A percentile compares a stretch with the other conserved stretches of the same genome.
These are phyloP conservation scores for Pueraria montana DNA, from an alignment of 306 rosid species.

Conservation along the genomic window DNA sequence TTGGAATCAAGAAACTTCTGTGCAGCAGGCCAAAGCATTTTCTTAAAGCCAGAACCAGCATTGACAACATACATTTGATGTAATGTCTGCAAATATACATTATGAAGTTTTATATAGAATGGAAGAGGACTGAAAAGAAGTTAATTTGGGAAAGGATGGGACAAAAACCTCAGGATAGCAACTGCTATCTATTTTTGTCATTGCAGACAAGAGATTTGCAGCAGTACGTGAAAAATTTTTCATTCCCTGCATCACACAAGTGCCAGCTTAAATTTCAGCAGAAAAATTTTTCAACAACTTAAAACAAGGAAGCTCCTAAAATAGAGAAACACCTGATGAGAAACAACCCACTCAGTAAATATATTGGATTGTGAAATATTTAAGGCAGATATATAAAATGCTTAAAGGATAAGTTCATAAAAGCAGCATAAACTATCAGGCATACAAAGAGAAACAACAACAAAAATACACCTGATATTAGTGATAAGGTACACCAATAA, in stretches of 20 bases:
- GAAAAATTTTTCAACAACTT: constrained; percentile 11
- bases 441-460: constrained; percentile 14
- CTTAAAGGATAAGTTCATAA: constrained; percentile 24
- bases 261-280: constrained; percentile 35
- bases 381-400: constrained; percentile 20
- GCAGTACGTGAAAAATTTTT: constrained; percentile 90
- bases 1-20: constrained; percentile 87
- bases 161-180: constrained; percentile 93
- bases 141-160: constrained; percentile 34
- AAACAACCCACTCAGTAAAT: constrained; percentile 9
- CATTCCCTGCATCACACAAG: constrained; percentile 77
- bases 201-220: constrained; percentile 78
- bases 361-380: neutral
- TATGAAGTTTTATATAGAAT: constrained; percentile 23
- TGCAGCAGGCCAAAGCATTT: constrained; percentile 98
- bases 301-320: constrained; percentile 28
- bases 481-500: constrained; percentile 20
- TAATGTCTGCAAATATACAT: constrained; percentile 69
- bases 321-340: constrained; percentile 15
- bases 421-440: constrained; percentile 7
- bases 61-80: constrained; percentile 92
- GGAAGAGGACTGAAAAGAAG: constrained; percentile 25
- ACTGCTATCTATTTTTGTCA: constrained; percentile 83
- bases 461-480: constrained; percentile 24
- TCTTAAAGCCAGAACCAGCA: constrained; percentile 97